phyloP scores from a whole-genome alignment of 768 basidiomycete genomes.

The Mycena latifolia region DNA sequence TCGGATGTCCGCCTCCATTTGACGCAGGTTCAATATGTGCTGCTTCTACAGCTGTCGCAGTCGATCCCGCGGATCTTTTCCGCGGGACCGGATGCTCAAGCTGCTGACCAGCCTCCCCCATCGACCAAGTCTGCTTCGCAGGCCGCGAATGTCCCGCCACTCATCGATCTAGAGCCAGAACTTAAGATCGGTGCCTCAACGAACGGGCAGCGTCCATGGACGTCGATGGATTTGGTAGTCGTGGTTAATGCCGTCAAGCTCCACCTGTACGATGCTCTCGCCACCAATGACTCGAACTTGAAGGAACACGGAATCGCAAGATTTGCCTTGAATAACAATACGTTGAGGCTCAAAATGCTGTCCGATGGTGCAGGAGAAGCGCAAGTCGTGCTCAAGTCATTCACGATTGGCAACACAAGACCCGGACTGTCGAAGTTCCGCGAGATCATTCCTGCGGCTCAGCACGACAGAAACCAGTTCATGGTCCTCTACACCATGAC shows the following conservation, averaged over 20 bases:
- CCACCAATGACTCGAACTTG: conserved; percentile 66
- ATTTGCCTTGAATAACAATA: conserved; percentile 86
- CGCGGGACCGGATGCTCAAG: conserved; percentile 56
- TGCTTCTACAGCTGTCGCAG: conserved; percentile 73
- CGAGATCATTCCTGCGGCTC: conserved; percentile 94
- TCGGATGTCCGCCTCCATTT: conserved; percentile 89
- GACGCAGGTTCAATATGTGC: conserved; percentile 85
- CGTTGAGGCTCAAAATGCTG: conserved; percentile 82
- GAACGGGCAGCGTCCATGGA: conserved; percentile 59
- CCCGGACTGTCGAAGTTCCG: conserved; percentile 88
- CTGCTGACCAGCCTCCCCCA: conserved; percentile 43
- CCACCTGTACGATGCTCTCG: conserved; percentile 85
- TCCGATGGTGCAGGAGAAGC: conserved; percentile 89
- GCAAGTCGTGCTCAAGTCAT: conserved; percentile 89
- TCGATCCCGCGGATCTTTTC: conserved; percentile 78
- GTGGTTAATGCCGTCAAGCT: conserved; percentile 79
- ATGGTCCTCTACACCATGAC: conserved; percentile 92
- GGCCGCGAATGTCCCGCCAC: conserved; percentile 25
- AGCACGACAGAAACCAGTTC: conserved; percentile 90
- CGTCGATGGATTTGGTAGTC: conserved; percentile 80
- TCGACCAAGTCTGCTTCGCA: conserved; percentile 33
- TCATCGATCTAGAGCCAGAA: conserved; percentile 71
- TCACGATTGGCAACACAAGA: conserved; percentile 91
- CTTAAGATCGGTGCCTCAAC: conserved; percentile 51
- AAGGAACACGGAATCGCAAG: conserved; percentile 86